Conservation (phyloP, 75 land plant genomes). For the Ceratopteris richardii region DNA sequence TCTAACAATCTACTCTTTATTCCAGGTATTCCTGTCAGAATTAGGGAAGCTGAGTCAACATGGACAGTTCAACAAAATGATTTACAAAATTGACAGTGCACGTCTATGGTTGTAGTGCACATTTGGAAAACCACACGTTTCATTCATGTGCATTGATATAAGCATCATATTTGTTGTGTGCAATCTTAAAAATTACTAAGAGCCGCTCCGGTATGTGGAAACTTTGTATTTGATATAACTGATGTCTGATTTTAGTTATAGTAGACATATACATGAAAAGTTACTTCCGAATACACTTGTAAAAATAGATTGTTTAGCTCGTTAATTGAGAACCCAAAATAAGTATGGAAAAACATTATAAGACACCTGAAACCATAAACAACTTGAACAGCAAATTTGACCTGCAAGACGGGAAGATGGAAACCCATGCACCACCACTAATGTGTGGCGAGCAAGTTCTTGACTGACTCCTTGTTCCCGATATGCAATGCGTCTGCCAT, state of each 20-base stretch:
- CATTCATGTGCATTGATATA: neutral
- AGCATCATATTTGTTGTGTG: neutral
- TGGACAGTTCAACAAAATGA: too few species aligned
- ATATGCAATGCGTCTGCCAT: slow-evolving; percentile 77
- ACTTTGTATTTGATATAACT: too few species aligned
- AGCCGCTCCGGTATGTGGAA: too few species aligned
- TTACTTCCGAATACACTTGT: too few species aligned
- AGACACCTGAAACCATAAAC: too few species aligned
- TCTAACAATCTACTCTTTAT: slow-evolving; percentile 54
- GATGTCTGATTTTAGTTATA: too few species aligned
- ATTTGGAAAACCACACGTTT: neutral
- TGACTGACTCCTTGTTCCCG: slow-evolving; percentile 61
- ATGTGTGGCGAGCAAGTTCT: slow-evolving; percentile 53
- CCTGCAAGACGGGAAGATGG: slow-evolving; percentile 87
- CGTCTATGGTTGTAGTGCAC: neutral
- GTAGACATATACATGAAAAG: too few species aligned
- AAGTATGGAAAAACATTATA: too few species aligned
- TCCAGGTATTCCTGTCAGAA: slow-evolving; percentile 70
- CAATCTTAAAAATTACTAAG: neutral
- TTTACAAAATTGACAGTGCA: too few species aligned
- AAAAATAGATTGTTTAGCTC: too few species aligned
- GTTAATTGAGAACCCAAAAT: too few species aligned
- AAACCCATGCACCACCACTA: slow-evolving; percentile 69
- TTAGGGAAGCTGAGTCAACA: neutral
- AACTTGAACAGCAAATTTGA: too few species aligned